Base-by-base conservation (phyloP, 2,329 filamentous ascomycete genomes). In the Onygenales sp. region DNA sequence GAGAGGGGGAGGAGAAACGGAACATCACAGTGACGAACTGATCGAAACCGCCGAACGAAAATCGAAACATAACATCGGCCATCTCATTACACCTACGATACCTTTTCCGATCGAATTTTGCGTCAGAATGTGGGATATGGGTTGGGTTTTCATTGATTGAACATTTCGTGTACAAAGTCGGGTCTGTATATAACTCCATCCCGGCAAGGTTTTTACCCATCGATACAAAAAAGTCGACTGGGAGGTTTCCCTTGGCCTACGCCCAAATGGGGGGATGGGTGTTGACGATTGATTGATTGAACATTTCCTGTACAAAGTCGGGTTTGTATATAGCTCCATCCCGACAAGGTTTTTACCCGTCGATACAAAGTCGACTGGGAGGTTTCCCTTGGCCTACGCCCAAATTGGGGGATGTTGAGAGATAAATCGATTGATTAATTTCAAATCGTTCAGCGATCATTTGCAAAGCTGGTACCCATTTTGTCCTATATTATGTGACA, bases 131-230 rank as follows among this genome's bases (percentile, higher is more conserved):
- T 27, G 3, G 21, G 21, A 27, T 27, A 27, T 27, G 21, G 21
- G 21, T 27, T 27, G 21, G 21, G 3, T 27, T 27, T 27, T 27
- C 21, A 27, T 39, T 39, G 36, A 10, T 39, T 39, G 36, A 39
- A 39, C 36, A 39, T 10, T 39, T 39, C 36, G 3, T 39, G 36
- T 39, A 39, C 21, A 27, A 27, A 4, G 21, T 27, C 21, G 21
- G 21, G 21, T 27, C 21, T 27, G 21, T 39, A 39, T 39, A 7
- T 9, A 39, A 6, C 36, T 39, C 13, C 36, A 39, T 31, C 47
- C 47, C 31, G 36, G 27, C 49, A 51, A 51, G 49, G 49, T 51
- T 51, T 51, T 51, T 31, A 51, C 36, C 49, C 39, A n/a, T 32
- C 21, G 32, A 48, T n/a, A 10, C n/a, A 27, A 42, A 21, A 43